Conservation (phyloP, 352 stramenopile species). For the Labyrinthula sp. region DNA sequence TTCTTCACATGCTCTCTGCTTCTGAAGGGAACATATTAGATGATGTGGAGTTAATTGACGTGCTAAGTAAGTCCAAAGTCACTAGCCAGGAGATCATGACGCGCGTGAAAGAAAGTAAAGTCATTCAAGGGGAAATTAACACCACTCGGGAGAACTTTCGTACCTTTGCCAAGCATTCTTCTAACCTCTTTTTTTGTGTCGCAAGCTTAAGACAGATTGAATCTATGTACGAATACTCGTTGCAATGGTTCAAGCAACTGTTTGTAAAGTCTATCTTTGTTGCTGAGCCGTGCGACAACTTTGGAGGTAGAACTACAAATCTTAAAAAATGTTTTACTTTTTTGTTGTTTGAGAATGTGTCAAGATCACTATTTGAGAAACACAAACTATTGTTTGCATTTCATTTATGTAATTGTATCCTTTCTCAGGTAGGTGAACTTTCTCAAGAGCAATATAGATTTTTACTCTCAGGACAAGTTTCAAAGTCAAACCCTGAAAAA, state of each 20-base stretch:
- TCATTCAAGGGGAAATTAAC: conserved; percentile 74
- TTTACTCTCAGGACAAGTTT: conserved; percentile 69
- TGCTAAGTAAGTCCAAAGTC: conserved; percentile 65
- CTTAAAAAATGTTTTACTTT: conserved; percentile 80
- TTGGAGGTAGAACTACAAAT: conserved; percentile 55
- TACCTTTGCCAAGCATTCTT: conserved; percentile 63
- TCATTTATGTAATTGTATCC: conserved; percentile 67
- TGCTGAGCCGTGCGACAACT: conserved; percentile 46
- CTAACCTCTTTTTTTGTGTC: conserved; percentile 81
- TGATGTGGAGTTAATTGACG: conserved; percentile 78
- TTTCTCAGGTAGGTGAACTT: conserved; percentile 42
- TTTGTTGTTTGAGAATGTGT: conserved; percentile 77
- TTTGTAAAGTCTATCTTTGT: conserved; percentile 61
- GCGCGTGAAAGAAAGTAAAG: conserved; percentile 67
- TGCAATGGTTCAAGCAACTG: conserved; percentile 83
- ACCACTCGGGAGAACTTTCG: conserved; percentile 67
- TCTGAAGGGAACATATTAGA: conserved; percentile 82
- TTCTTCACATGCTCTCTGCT: conserved; percentile 67
- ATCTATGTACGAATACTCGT: conserved; percentile 89
- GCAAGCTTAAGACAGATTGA: conserved; percentile 70
- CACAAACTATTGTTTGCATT: conserved; percentile 89
- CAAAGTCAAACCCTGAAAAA: conserved; percentile 38
- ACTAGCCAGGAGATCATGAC: conserved; percentile 81
- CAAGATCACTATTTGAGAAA: conserved; percentile 78
- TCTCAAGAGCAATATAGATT: conserved; percentile 70